These are phyloP conservation scores for Aspergillus cavernicola DNA, from an alignment of 495 filamentous ascomycete species.

Conservation along the genomic window DNA sequence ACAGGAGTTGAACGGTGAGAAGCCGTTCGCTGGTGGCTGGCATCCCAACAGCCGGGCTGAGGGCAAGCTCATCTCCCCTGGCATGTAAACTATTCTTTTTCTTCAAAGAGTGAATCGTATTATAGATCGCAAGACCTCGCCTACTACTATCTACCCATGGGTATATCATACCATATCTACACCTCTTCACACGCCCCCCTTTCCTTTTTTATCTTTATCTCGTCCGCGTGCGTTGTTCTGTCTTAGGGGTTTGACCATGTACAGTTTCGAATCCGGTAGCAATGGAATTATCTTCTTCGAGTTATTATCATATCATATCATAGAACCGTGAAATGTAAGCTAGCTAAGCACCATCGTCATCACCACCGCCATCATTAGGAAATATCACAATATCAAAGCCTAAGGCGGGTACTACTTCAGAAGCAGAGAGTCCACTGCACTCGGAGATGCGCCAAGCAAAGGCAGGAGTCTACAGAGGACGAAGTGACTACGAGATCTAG, in stretches of 20 bases:
- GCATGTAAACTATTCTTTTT: conserved; percentile 44
- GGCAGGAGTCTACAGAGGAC: no score
- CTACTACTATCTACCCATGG: not conserved
- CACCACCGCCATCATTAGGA: no score
- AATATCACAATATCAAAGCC: no score
- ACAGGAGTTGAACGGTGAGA: conserved; percentile 58
- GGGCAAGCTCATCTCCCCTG: conserved; percentile 83
- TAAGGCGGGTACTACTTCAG: no score
- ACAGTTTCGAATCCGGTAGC: conserved; percentile 26
- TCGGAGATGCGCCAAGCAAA: no score
- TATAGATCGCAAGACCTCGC: not conserved
- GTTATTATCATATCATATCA: no score
- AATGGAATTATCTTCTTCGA: conserved; percentile 12
- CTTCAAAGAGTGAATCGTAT: conserved; percentile 2
- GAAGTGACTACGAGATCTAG: no score
- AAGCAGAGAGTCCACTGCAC: no score
- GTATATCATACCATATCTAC: not conserved
- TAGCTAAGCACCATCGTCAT: no score
- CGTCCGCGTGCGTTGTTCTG: conserved; percentile 10
- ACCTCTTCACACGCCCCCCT: not conserved
- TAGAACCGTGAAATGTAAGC: no score
- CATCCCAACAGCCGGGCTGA: conserved; percentile 66
- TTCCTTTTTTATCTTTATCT: conserved; percentile 2
- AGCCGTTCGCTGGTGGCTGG: conserved; percentile 85
- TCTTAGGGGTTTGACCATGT: conserved; percentile 21